phyloP scores from a whole-genome alignment of 176 grass and related monocot genomes.

The Puccinellia tenuiflora region DNA sequence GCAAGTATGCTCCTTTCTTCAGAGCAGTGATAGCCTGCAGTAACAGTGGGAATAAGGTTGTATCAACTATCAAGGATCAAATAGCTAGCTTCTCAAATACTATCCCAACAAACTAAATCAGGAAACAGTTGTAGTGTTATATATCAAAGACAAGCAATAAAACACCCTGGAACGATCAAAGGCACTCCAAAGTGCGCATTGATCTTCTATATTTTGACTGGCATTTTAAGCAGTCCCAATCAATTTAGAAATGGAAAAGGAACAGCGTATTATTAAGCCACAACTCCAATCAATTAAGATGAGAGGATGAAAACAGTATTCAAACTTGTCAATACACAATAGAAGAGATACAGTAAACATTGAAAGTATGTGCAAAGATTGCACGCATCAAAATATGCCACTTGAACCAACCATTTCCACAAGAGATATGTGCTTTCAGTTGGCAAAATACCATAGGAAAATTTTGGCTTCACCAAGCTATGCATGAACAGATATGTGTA shows the following conservation, averaged over 20 bases:
- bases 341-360: not conserved
- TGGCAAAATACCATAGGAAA: not conserved
- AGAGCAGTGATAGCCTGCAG: slow-evolving; percentile 74
- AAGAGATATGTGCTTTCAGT: not conserved
- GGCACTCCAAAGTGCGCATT: not conserved
- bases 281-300: not conserved
- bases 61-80: slow-evolving; percentile 12
- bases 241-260: not conserved
- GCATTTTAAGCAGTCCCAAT: not conserved
- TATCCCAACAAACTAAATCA: not conserved
- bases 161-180: not conserved
- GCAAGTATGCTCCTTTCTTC: slow-evolving; percentile 83
- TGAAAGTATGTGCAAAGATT: not conserved
- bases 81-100: not conserved
- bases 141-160: not conserved
- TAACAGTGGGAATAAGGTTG: slow-evolving; percentile 11
- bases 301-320: not conserved
- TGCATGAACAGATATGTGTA: not conserved
- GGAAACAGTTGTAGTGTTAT: not conserved
- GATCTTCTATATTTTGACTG: not conserved
- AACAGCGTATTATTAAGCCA: not conserved
- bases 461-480: not conserved
- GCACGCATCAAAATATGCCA: not conserved
- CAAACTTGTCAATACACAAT: not conserved
- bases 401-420: not conserved